Evolutionary conservation across 2,329 filamentous ascomycete species (phyloP), one percentile per base, ranked within the genome.

Genomic region (Penicillium griseofulvum): DNA sequence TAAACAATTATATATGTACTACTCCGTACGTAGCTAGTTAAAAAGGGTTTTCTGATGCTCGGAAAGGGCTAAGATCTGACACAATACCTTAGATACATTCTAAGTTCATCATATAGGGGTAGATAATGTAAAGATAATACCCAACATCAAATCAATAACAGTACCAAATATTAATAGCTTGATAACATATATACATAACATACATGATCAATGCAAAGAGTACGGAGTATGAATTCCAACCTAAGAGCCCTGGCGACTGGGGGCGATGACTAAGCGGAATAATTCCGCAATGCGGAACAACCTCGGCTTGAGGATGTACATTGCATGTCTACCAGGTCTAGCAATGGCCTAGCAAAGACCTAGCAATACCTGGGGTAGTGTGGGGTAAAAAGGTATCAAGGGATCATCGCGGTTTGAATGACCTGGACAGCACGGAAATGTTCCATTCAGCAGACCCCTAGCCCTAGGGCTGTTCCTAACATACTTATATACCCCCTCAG

Each of bases 351-450:
- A 10, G 24, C 31, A 33, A 24, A 31, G 41, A 16, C 10, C 56
- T 56, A 19, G 22, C 36, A 29, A 42, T 45, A 46, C 53, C 57
- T 50, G 57, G 57, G 59, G 57, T 59, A 60, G 24, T 48, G 24
- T 48, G 39, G 34, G 52, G 49, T 36, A 56, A 22, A 31, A 33
- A 14, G 4, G 19, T 5, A n/a, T 11, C 11, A 5, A 34, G 19
- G n/a, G 9, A 11, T 16, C 1, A 36, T 38, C 9, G 19, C 33
- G 38, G 39, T 11, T 24, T 34, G 36, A 52, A 12, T 11, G 16
- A 36, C 34, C 26, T 17, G 12, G 3, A 9, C 16, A 52, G 19
- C 42, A 60, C 61, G 59, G 61, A 63, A 63, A 62, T 50, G 42
- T 60, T 59, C 57, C 59, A 60, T 56, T 42, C 49, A 24, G 10